A percentile compares a stretch with the other conserved stretches of the same genome.
These are phyloP conservation scores for Acanthamoeba royreba DNA, from an alignment of 208 protist genomes.

Conservation along the genomic window DNA sequence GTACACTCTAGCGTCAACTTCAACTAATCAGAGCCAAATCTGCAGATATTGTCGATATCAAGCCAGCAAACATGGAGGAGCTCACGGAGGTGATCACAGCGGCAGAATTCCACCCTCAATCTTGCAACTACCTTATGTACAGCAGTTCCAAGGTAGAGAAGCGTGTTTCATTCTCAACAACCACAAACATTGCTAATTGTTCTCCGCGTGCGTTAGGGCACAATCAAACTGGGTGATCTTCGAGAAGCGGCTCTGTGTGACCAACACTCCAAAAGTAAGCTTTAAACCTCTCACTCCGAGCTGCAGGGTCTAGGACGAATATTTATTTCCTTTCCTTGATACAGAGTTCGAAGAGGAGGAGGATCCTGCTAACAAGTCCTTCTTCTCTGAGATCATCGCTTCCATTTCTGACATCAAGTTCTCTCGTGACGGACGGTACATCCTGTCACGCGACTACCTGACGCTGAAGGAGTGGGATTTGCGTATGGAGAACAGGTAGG, in stretches of 20 bases:
- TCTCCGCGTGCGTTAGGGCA: conserved; percentile 54
- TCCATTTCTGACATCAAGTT: conserved; percentile 88
- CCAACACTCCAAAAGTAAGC: conserved; percentile 65
- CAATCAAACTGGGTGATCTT: conserved; percentile 81
- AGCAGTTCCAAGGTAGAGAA: conserved; percentile 72
- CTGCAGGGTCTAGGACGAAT: background rate
- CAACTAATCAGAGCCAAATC: background rate
- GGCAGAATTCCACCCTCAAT: conserved; percentile 82
- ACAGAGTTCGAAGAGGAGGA: conserved; percentile 81
- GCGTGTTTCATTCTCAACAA: background rate
- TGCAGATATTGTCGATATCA: conserved; percentile 90
- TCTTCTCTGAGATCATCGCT: conserved; percentile 89
- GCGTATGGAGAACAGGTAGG: conserved; percentile 64
- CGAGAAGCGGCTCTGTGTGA: conserved; percentile 79
- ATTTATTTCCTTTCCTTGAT: background rate
- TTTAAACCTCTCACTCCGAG: background rate
- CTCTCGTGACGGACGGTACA: conserved; percentile 80
- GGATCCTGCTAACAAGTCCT: conserved; percentile 78
- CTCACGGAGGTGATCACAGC: conserved; percentile 90
- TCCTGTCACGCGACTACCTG: conserved; percentile 86
- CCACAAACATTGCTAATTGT: background rate
- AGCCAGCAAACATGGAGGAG: conserved; percentile 91
- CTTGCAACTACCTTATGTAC: conserved; percentile 84
- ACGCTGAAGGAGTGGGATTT: conserved; percentile 89
- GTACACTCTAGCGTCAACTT: background rate